Evolutionary conservation across 495 filamentous ascomycete genomes (phyloP), one percentile per base, ranked within the genome.

Genomic region (Tuber umbilicatum): DNA sequence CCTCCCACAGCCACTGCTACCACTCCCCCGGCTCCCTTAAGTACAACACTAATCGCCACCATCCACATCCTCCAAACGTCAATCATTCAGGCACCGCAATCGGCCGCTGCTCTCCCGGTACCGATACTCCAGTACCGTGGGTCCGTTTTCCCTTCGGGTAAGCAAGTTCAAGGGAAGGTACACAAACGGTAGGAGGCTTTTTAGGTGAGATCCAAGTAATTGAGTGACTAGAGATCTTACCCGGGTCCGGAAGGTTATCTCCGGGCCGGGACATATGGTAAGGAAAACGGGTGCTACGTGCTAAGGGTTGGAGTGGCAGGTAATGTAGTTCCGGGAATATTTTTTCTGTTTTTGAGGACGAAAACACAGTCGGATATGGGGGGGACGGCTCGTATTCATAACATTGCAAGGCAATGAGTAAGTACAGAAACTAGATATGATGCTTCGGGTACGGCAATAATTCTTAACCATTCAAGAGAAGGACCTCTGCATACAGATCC

Each of bases 141-240:
- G 19, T 19, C 31, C 35, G 55, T 35, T 35, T 64, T 64, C 55
- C n/a, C 50, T 16, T 60, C 10, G 10, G n/a, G n/a, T 31, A 2
- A 3, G 1, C n/a, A 31, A 27, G 50, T 12, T 31, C 27, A 64
- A 31, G 3, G 55, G 27, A 35, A 4, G 31, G 7, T 64, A 35
- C 31, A 60, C 50, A 60, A 50, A 60, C n/a, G 27, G 12, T 35
- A 64, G 27, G 55, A 64, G 55, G 27, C 27, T 17, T 31, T 64
- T 64, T 27, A 64, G 27, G 35, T 64, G 55, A 64, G 55, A 64
- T 64, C 55, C 55, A 64, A 64, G 55, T 64, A 64, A 64, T 64
- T 64, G 55, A 64, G 55, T 35, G 55, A 64, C 55, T 64, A 27
- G 27, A 31, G 55, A 64, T 64, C 55, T 64, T 64, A 64, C 55